Evolutionary conservation across 371 early-diverging fungal genomes (phyloP).

Genomic region (Mortierella sp.): DNA sequence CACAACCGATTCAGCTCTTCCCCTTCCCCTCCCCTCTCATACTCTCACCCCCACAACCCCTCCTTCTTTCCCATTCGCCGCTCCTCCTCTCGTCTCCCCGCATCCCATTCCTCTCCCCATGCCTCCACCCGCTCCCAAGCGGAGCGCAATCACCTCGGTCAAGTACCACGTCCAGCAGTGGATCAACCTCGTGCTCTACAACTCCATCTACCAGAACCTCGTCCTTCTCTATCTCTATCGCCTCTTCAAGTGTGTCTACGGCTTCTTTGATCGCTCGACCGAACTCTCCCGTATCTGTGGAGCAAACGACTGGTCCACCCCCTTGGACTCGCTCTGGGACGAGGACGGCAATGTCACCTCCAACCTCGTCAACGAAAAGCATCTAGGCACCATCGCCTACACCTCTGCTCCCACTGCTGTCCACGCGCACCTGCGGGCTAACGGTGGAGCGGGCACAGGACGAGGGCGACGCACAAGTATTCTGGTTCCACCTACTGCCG

Average conservation of each 20-base stretch:
- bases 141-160: slow-evolving; percentile 21
- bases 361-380: slow-evolving; percentile 25
- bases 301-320: slow-evolving; percentile 37
- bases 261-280: slow-evolving; percentile 62
- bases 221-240: slow-evolving; percentile 62
- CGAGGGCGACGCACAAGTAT: slow-evolving; percentile 18
- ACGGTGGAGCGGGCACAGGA: background rate
- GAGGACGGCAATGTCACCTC: slow-evolving; percentile 30
- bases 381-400: slow-evolving; percentile 31
- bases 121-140: slow-evolving; percentile 15
- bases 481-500: background rate
- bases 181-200: slow-evolving; percentile 60
- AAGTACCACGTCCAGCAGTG: slow-evolving; percentile 55
- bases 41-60: background rate
- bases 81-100: background rate
- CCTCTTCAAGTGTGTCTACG: slow-evolving; percentile 62
- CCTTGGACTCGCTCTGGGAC: slow-evolving; percentile 38
- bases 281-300: slow-evolving; percentile 74
- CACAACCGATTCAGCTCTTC: no score
- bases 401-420: slow-evolving; percentile 7
- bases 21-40: no score
- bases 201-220: slow-evolving; percentile 64
- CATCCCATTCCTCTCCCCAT: slow-evolving; percentile 4
- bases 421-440: background rate
- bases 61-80: slow-evolving; percentile 3